Evolutionary conservation across 208 protist genomes (phyloP).

Genomic region (Perkinsela sp.): DNA sequence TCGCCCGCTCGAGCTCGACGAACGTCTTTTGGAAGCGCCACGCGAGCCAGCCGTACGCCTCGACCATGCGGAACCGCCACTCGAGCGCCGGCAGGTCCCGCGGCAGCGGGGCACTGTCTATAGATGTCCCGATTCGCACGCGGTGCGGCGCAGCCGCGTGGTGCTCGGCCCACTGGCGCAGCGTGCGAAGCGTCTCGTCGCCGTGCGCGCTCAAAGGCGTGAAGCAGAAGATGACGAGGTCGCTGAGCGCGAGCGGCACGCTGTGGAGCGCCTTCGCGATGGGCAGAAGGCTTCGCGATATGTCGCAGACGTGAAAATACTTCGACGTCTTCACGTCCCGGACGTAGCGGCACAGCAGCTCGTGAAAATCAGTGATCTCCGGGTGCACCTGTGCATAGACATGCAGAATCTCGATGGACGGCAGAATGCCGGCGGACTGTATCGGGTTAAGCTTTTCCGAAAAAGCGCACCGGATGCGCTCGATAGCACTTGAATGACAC

Average conservation of each 20-base stretch:
- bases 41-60: conserved; percentile 53
- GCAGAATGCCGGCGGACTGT: conserved; percentile 20
- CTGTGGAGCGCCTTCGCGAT: conserved; percentile 20
- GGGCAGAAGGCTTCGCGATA: conserved; percentile 23
- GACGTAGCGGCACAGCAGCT: conserved; percentile 13
- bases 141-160: conserved; percentile 14
- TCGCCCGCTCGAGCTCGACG: conserved; percentile 14
- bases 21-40: conserved; percentile 48
- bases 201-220: conserved; percentile 24
- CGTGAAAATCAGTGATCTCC: conserved; percentile 8
- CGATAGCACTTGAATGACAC: conserved; percentile 15
- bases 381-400: conserved; percentile 20
- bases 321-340: conserved; percentile 8
- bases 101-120: neutral
- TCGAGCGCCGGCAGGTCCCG: conserved; percentile 11
- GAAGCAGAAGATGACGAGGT: conserved; percentile 41
- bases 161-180: conserved; percentile 17
- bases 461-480: conserved; percentile 9
- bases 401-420: conserved; percentile 28
- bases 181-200: conserved; percentile 12
- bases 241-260: conserved; percentile 13
- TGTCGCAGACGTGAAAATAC: conserved; percentile 33
- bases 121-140: conserved; percentile 3
- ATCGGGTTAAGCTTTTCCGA: conserved; percentile 7
- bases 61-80: conserved; percentile 17